Evolutionary conservation across 768 basidiomycete genomes (phyloP), one percentile per base, ranked within the genome.

Genomic region (Pisolithus albus): DNA sequence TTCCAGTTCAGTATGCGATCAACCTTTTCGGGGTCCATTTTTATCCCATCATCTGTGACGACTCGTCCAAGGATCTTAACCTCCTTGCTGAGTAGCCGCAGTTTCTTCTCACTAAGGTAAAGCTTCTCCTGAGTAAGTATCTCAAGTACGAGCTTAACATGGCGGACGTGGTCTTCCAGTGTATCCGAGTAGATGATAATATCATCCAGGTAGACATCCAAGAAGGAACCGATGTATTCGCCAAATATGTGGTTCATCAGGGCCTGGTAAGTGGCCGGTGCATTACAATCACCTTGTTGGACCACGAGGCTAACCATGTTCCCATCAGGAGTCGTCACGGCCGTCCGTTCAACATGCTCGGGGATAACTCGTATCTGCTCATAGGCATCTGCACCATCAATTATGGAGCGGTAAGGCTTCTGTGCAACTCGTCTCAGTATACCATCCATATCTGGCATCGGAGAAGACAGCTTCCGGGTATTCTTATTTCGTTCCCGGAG

Each of bases 261-360:
- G 0, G 51, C 56, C 3, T 80, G 77, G 49, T 75, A 80, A 0
- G 75, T 80, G 0, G 72, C 61, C 0, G 72, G 75, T 0, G 71
- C 50, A 73, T 77, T 67, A 75, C 70, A 1, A 72, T 70, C 45
- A 0, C 56, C 37, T 2, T 54, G 51, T 10, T 52, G 3, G 54
- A 52, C 21, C 1, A 43, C 21, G 4, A 23, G 9, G 21, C 73
- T 74, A 1, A 71, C 30, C 52, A 70, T 72, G 0, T 70, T 73
- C 0, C 76, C 74, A 32, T 61, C 59, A 0, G 66, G 59, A 0
- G 70, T 78, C 0, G 70, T 59, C 1, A 79, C 73, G 0, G 70
- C 65, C 0, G 67, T 70, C 0, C 70, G 65, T 0, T 52, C 41
- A 0, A 64, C 53, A 10, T 62, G 52, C 2, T 61, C 59, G 0